Conservation (phyloP, 441 rosid species). For the Mallotus japonicus region DNA sequence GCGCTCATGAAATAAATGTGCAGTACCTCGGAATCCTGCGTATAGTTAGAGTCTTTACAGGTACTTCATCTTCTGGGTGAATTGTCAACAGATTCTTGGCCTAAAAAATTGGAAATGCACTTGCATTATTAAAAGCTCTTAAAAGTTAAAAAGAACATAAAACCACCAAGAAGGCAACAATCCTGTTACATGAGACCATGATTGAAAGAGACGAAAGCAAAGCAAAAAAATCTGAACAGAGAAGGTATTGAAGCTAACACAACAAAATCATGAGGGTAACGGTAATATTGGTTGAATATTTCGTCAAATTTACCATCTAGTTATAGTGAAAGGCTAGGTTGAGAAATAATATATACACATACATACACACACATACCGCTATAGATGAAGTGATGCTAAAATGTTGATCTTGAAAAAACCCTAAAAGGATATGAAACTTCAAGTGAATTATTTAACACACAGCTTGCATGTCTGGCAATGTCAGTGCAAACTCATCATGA, state of each 20-base stretch:
- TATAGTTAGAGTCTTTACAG: conserved; percentile 79
- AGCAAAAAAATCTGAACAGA: background rate
- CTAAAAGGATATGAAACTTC: background rate
- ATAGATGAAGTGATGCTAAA: background rate
- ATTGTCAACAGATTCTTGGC: conserved; percentile 81
- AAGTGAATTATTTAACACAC: background rate
- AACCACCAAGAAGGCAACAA: background rate
- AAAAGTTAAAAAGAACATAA: background rate
- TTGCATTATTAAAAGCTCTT: background rate
- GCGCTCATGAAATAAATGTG: conserved; percentile 7
- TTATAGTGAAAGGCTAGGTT: background rate
- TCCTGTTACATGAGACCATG: background rate
- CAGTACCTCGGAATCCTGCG: conserved; percentile 83
- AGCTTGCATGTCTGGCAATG: background rate
- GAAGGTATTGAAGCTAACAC: background rate
- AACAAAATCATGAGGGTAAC: background rate
- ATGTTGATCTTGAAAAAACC: background rate
- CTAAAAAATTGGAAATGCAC: conserved; percentile 34
- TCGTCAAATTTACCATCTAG: background rate
- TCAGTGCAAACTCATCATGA: background rate
- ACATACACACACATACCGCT: no score
- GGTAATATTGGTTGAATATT: background rate
- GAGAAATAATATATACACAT: background rate
- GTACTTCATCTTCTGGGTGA: conserved; percentile 79
- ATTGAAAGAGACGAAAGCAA: background rate